Base-by-base conservation (phyloP, 1,139 yeast species). In the Suhomyces bribrorum region DNA sequence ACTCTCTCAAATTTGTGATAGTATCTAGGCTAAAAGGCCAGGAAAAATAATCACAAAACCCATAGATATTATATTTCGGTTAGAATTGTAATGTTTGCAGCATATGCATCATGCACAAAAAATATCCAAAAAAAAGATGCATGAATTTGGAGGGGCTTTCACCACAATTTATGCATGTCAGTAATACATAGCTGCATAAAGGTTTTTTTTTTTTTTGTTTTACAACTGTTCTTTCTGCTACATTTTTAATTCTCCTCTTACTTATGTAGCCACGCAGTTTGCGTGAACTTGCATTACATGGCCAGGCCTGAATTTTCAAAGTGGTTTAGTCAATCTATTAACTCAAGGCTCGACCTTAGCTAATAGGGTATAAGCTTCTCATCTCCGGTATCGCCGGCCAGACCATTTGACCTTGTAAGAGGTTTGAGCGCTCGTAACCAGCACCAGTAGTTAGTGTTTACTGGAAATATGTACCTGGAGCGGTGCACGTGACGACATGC, bases 1-100 rank as follows among this genome's bases (percentile, higher is more conserved):
- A 20, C 6, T 20, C 11, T 20, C 11, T 20, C 11, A 20, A 8
- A 8, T 20, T 20, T 8, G 2, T 20, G 23, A 4, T 34, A 9
- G 25, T 34, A 29, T 34, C 33, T 34, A 34, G 37, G 33, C 37
- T 34, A 35, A 30, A 14, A 26, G 17, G 12, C 12, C 11, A 23
- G 30, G 18, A 12, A 36, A 15, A 32, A 31, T 36, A 36, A 12
- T 32, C 36, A 32, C 35, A 36, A 17, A 25, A 24, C 23, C 14
- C 15, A 12, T 7, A 31, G 28, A 24, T 35, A 34, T 32, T 34
- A 34, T 13, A 27, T 25, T 35, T 39, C 43, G 43, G 43, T 35
- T 39, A 39, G 39, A 36, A 32, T 30, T 30, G 43, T 34, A 37
- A 35, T 32, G 34, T 38, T 38, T 31, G 36, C 32, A 29, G 26